Conservation (phyloP, 345 rosid genomes). For the Moringa oleifera region DNA sequence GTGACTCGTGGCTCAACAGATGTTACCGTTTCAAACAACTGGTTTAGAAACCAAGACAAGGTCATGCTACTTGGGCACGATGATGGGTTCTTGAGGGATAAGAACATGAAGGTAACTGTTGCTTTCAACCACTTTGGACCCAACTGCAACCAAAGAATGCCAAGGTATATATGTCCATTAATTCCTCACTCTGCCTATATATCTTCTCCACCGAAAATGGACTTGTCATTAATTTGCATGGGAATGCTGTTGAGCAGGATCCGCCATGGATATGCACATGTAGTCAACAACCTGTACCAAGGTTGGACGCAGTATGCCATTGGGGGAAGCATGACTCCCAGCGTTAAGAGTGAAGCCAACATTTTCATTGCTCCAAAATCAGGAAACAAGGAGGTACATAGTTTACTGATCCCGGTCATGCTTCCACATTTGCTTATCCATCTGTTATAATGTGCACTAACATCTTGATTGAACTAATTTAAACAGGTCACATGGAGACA, state of each 20-base stretch:
- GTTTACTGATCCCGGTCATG: no score
- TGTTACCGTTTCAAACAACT: conserved; percentile 61
- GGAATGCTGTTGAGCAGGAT: no score
- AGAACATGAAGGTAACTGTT: conserved; percentile 62
- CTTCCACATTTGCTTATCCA: background rate
- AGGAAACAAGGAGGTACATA: conserved; percentile 48
- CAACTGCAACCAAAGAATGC: conserved; percentile 85
- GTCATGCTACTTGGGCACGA: conserved; percentile 86
- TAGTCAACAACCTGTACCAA: conserved; percentile 63
- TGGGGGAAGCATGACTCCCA: conserved; percentile 78
- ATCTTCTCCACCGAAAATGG: no score
- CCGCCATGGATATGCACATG: conserved; percentile 69
- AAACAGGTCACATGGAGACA: conserved; percentile 54
- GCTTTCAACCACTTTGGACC: conserved; percentile 78
- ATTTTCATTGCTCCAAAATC: conserved; percentile 53
- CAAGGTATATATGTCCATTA: conserved; percentile 28
- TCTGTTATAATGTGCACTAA: background rate
- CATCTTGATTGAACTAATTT: conserved; percentile 1
- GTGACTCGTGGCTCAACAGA: conserved; percentile 56
- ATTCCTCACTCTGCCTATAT: no score
- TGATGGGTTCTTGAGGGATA: conserved; percentile 52
- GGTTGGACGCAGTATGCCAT: conserved; percentile 86
- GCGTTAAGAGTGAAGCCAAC: conserved; percentile 73
- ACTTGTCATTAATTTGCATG: no score
- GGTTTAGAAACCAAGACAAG: conserved; percentile 79